Conservation (phyloP, 495 filamentous ascomycete species). For the Tuber indicum region DNA sequence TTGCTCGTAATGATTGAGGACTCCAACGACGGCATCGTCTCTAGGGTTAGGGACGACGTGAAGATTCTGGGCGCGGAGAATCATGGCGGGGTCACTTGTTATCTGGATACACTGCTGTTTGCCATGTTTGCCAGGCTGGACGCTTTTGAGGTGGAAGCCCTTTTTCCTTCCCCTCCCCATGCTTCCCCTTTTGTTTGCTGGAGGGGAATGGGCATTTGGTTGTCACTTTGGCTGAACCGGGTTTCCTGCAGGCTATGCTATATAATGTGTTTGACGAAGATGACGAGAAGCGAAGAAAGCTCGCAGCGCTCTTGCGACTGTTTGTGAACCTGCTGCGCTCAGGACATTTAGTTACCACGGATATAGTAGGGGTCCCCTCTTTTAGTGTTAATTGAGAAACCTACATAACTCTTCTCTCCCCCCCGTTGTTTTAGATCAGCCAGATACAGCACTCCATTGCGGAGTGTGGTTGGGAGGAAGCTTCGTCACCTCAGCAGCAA, state of each 20-base stretch:
- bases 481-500: constrained; percentile 67
- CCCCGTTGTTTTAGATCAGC: constrained; percentile 54
- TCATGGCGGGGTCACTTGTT: constrained; percentile 78
- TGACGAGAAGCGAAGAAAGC: constrained; percentile 60
- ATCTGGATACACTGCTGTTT: constrained; percentile 84
- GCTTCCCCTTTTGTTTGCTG: constrained; percentile 15
- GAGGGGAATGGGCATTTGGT: constrained; percentile 16
- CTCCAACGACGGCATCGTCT: constrained; percentile 72
- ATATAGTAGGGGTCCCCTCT: constrained; percentile 58
- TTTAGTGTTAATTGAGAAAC: neutral
- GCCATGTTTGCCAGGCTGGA: constrained; percentile 90
- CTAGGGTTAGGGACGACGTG: constrained; percentile 60
- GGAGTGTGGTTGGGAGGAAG: constrained; percentile 89
- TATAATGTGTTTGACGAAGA: constrained; percentile 57
- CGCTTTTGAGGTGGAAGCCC: constrained; percentile 60
- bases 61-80: constrained; percentile 84
- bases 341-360: constrained; percentile 75
- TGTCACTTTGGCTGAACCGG: constrained; percentile 9
- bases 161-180: constrained; percentile 13
- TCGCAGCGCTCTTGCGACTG: constrained; percentile 67
- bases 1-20: constrained; percentile 68
- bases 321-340: constrained; percentile 90
- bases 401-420: constrained; percentile 41
- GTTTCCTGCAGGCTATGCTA: constrained; percentile 56
- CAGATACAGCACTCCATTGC: constrained; percentile 74